These are phyloP conservation scores for Trichoderma sp. DNA, from an alignment of 2,329 filamentous ascomycete species.

Conservation along the genomic window DNA sequence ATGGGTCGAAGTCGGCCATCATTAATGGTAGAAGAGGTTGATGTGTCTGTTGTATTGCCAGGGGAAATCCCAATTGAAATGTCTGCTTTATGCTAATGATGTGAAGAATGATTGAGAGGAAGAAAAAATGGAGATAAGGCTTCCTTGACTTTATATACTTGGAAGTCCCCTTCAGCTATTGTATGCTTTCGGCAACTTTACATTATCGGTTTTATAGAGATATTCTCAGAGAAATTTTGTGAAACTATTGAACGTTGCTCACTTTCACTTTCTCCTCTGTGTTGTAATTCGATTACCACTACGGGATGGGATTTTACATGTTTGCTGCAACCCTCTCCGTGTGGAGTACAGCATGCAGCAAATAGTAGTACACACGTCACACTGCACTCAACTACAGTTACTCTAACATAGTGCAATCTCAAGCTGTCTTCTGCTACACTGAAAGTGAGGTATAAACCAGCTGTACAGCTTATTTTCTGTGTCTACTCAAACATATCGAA, in stretches of 20 bases:
- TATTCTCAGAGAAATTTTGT: rapidly evolving
- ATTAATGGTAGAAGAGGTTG: neutral
- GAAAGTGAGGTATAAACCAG: neutral
- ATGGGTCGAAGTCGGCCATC: neutral
- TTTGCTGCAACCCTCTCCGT: no score
- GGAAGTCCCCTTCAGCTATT: neutral
- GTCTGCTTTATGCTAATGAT: neutral
- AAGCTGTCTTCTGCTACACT: neutral
- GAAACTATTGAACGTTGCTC: neutral
- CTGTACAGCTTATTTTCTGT: neutral
- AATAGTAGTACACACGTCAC: no score
- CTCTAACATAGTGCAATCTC: neutral
- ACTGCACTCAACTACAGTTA: no score
- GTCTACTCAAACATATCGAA: neutral
- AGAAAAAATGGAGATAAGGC: neutral
- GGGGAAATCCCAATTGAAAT: neutral
- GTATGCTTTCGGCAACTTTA: neutral
- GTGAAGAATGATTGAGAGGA: neutral
- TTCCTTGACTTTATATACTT: neutral
- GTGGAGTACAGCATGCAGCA: no score
- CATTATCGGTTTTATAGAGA: neutral
- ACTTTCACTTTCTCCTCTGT: neutral
- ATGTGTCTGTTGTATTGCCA: neutral
- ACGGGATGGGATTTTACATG: no score
- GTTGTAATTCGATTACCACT: no score